phyloP scores from a whole-genome alignment of 1,284 basidiomycete genomes.

The Mycosarcoma mackinlayi region DNA sequence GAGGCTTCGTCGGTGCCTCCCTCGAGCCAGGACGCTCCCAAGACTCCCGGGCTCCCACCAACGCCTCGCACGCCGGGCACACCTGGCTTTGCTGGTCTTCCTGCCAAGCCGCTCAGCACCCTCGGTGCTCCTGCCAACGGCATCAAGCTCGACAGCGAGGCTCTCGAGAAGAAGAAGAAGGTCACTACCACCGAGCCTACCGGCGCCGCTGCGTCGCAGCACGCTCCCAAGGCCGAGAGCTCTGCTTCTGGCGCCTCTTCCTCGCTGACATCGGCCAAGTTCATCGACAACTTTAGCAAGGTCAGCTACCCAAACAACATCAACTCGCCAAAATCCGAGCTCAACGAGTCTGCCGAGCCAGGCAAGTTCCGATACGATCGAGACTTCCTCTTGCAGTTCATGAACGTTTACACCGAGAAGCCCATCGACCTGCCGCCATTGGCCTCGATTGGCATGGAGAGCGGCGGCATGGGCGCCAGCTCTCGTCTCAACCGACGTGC shows the following conservation, averaged over 20 bases:
- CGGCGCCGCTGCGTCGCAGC: slow-evolving; percentile 31
- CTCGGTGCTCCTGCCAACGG: slow-evolving; percentile 43
- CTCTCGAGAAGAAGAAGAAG: slow-evolving; percentile 61
- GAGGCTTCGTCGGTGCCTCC: slow-evolving; percentile 64
- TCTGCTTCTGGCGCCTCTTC: slow-evolving; percentile 52
- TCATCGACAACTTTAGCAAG: slow-evolving; percentile 82
- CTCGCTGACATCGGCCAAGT: slow-evolving; percentile 56
- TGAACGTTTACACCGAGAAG: slow-evolving; percentile 93
- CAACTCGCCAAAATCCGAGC: slow-evolving; percentile 82
- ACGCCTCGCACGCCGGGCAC: slow-evolving; percentile 63
- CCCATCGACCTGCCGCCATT: slow-evolving; percentile 88
- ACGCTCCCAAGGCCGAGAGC: slow-evolving; percentile 40
- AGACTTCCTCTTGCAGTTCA: slow-evolving; percentile 97
- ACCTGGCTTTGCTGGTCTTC: slow-evolving; percentile 62
- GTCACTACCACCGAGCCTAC: slow-evolving; percentile 21
- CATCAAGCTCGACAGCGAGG: slow-evolving; percentile 62
- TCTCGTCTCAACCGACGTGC: slow-evolving; percentile 54
- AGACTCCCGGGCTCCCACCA: slow-evolving; percentile 51
- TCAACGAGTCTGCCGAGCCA: slow-evolving; percentile 82
- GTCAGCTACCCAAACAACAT: slow-evolving; percentile 87
- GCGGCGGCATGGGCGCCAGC: slow-evolving; percentile 51
- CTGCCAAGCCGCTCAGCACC: slow-evolving; percentile 61
- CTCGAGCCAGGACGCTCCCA: slow-evolving; percentile 54
- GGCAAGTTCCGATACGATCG: slow-evolving; percentile 98
- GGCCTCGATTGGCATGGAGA: slow-evolving; percentile 82